Evolutionary conservation across 495 filamentous ascomycete species (phyloP).

Genomic region (Daldinia grandis): DNA sequence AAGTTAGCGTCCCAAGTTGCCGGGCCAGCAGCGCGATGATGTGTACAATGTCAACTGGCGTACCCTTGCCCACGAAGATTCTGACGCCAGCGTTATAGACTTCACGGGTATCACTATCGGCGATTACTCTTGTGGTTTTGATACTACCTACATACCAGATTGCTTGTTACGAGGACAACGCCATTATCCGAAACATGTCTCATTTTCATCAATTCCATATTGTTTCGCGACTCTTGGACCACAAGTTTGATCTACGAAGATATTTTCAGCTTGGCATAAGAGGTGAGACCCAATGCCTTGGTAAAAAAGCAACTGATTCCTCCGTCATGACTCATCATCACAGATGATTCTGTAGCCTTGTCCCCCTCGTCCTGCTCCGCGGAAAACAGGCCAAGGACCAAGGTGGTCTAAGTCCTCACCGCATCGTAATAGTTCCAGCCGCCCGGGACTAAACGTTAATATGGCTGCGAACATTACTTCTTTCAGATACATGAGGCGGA

Average conservation of each 20-base stretch:
- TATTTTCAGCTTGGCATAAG: constrained; percentile 18
- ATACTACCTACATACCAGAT: constrained; percentile 4
- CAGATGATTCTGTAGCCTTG: not conserved
- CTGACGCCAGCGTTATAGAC: constrained; percentile 11
- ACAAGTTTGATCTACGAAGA: not conserved
- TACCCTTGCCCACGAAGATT: constrained; percentile 16
- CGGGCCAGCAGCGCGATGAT: constrained; percentile 31
- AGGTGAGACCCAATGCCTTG: constrained; percentile 1
- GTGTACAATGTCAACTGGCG: constrained; percentile 11
- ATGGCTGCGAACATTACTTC: constrained; percentile 10
- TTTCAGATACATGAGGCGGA: constrained; percentile 15
- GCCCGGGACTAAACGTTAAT: not conserved
- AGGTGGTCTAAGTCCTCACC: not conserved
- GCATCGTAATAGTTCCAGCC: not conserved
- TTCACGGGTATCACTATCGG: constrained; percentile 12
- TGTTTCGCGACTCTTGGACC: constrained; percentile 2
- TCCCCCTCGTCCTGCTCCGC: not conserved
- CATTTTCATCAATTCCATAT: constrained; percentile 15
- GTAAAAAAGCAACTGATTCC: constrained; percentile 20
- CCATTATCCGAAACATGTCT: constrained; percentile 32
- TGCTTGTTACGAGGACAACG: constrained; percentile 16
- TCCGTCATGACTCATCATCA: constrained; percentile 27
- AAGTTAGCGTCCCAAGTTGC: constrained; percentile 33
- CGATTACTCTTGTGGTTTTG: constrained; percentile 11
- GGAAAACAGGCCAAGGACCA: not conserved